Evolutionary conservation across 176 grass and related monocot species (phyloP).

Genomic region (Juncus effusus): DNA sequence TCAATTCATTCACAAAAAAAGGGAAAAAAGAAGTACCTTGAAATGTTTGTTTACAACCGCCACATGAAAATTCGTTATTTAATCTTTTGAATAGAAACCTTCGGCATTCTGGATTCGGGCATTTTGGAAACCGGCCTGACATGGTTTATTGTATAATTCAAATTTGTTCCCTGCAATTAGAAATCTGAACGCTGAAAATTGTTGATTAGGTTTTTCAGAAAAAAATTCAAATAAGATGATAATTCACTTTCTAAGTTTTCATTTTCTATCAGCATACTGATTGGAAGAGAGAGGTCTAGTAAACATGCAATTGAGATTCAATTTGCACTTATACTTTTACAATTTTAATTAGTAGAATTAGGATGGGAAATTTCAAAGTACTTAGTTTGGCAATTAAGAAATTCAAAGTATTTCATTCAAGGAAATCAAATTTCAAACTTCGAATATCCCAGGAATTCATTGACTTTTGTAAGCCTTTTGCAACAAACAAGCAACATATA

Average conservation of each 20-base stretch:
- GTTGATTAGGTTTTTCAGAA: neutral
- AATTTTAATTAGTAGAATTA: no score
- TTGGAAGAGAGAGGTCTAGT: no score
- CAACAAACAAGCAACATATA: neutral
- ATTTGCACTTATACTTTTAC: no score
- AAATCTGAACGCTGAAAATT: neutral
- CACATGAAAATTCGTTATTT: constrained; percentile 3
- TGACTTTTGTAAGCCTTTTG: constrained; percentile 2
- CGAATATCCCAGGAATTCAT: neutral
- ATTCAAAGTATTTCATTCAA: no score
- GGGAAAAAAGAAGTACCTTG: neutral
- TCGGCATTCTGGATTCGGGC: constrained; percentile 14
- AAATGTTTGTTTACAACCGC: constrained; percentile 23
- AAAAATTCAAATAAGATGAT: neutral
- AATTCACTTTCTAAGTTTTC: no score
- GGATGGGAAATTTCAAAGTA: no score
- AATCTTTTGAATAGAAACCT: constrained; percentile 11
- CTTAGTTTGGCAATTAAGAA: no score
- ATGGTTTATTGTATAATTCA: constrained; percentile 17
- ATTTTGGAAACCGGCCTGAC: constrained; percentile 24
- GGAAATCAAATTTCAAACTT: no score
- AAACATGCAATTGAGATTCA: no score
- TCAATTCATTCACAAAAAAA: no score
- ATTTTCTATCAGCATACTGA: no score
- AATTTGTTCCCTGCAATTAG: neutral